Conservation (phyloP, 192 early-diverging fungal genomes). For the Geosiphon pyriformis region DNA sequence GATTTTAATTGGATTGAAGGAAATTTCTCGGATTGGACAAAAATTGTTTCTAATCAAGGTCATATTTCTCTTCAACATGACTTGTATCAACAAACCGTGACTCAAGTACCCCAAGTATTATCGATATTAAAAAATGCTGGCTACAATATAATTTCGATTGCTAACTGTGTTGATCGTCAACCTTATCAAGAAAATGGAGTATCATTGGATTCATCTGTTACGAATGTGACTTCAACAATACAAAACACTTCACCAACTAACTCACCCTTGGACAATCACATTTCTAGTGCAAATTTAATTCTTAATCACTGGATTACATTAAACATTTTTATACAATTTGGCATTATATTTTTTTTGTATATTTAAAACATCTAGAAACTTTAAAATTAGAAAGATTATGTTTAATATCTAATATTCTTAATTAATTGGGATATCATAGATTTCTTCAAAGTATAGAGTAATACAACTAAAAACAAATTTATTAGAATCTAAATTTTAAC, state of each 20-base stretch:
- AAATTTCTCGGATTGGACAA: conserved; percentile 18
- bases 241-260: too few species aligned
- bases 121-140: not conserved
- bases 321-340: too few species aligned
- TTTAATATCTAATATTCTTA: too few species aligned
- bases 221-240: not conserved
- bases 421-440: too few species aligned
- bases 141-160: not conserved
- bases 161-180: not conserved
- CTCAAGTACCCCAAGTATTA: not conserved
- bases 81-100: conserved; percentile 25
- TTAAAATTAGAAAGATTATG: too few species aligned
- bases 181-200: not conserved
- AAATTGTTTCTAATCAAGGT: conserved; percentile 26
- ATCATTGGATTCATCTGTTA: not conserved
- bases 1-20: conserved; percentile 1
- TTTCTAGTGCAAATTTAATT: not conserved
- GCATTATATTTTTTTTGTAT: too few species aligned
- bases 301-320: too few species aligned
- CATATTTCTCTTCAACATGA: conserved; percentile 52
- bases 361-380: too few species aligned
- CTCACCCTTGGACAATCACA: not conserved
- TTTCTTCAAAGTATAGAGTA: too few species aligned
- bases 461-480: too few species aligned
- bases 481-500: too few species aligned